phyloP scores from a whole-genome alignment of 805 yeast genomes.

The Wickerhamiella galacta region DNA sequence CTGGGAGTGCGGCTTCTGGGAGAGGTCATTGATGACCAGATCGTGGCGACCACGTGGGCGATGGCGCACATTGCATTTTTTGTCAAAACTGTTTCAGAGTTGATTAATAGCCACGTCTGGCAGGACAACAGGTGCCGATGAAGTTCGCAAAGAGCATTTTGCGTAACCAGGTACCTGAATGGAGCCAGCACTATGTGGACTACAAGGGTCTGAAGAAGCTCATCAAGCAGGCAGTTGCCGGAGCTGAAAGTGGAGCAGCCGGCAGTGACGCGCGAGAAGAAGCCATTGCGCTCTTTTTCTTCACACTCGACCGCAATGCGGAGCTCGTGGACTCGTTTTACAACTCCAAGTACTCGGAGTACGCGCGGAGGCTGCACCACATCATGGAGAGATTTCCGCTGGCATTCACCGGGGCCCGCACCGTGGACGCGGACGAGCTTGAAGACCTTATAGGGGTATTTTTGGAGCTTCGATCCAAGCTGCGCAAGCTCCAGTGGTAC shows the following conservation, averaged over 20 bases:
- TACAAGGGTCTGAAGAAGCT: constrained; percentile 71
- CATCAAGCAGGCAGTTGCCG: constrained; percentile 41
- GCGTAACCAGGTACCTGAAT: constrained; percentile 85
- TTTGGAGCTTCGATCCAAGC: constrained; percentile 56
- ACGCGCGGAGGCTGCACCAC: constrained; percentile 44
- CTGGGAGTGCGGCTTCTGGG: no score
- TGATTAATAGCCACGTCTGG: no score
- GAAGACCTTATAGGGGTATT: constrained; percentile 52
- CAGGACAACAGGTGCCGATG: no score
- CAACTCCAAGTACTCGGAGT: constrained; percentile 55
- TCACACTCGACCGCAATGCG: constrained; percentile 60
- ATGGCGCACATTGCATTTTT: no score
- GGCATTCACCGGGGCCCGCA: constrained; percentile 13
- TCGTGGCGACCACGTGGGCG: no score
- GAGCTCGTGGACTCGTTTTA: constrained; percentile 71
- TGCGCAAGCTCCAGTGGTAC: constrained; percentile 81
- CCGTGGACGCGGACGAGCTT: constrained; percentile 34
- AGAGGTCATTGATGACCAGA: no score
- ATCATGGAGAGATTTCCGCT: constrained; percentile 21
- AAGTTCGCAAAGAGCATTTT: constrained; percentile 28
- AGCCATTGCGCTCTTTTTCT: constrained; percentile 36
- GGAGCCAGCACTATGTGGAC: constrained; percentile 69
- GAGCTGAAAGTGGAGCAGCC: background rate
- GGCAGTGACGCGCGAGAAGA: constrained; percentile 6
- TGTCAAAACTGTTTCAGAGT: no score